These are phyloP conservation scores for Castanea mollissima DNA, from an alignment of 306 rosid species.

Conservation along the genomic window DNA sequence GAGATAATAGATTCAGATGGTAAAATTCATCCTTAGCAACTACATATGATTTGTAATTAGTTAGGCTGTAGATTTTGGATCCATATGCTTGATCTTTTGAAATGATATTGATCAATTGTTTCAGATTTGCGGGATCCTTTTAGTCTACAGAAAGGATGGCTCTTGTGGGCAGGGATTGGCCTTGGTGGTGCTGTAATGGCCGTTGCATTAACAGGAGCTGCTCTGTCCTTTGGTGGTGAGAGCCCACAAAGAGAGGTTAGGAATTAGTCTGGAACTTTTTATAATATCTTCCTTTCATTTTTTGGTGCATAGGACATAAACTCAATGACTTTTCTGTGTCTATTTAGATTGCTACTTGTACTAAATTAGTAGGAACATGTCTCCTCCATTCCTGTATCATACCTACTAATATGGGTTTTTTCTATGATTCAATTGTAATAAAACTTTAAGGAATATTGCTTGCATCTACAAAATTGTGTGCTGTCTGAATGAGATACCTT, in stretches of 20 bases:
- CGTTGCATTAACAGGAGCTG: conserved; percentile 72
- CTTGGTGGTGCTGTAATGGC: conserved; percentile 73
- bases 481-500: neutral
- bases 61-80: conserved; percentile 16
- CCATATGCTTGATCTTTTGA: neutral
- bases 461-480: neutral
- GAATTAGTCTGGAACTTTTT: conserved; percentile 9
- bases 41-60: conserved; percentile 3
- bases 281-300: neutral
- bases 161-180: conserved; percentile 95
- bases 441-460: neutral
- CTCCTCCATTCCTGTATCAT: neutral
- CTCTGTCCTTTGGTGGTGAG: conserved; percentile 58
- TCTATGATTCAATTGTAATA: neutral
- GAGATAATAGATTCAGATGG: neutral
- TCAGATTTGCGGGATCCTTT: conserved; percentile 86
- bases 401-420: neutral
- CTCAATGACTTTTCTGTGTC: neutral
- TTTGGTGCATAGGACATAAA: neutral
- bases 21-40: neutral
- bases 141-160: conserved; percentile 86
- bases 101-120: conserved; percentile 19
- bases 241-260: conserved; percentile 82
- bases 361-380: neutral
- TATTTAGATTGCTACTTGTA: neutral